phyloP scores from a whole-genome alignment of 345 rosid genomes.

The Citrus glauca region DNA sequence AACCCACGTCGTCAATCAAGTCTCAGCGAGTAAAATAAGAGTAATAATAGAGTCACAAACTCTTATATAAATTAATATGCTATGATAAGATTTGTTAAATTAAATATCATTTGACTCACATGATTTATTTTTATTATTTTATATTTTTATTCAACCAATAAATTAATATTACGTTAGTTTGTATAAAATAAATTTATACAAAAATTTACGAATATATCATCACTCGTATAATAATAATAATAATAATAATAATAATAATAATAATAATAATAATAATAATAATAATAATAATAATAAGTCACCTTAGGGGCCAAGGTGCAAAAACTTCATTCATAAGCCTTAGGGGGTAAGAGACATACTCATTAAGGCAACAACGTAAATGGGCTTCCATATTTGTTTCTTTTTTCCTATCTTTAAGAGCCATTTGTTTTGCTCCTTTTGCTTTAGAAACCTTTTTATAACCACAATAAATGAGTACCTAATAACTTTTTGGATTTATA shows the following conservation, averaged over 20 bases:
- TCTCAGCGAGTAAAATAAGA: background rate
- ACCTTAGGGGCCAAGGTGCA: background rate
- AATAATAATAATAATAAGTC: background rate
- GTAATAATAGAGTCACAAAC: background rate
- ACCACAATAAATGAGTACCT: slow-evolving; percentile 20
- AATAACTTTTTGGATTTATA: slow-evolving; percentile 24
- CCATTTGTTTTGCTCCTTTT: slow-evolving; percentile 15
- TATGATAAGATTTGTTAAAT: too few relatives aligned
- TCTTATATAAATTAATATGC: too few relatives aligned
- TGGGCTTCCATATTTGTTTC: slow-evolving; percentile 1
- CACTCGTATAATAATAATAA: too few relatives aligned
- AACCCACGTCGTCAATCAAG: background rate
- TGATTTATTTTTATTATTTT: too few relatives aligned
- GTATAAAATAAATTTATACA: too few relatives aligned
- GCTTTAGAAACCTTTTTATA: slow-evolving; percentile 32
- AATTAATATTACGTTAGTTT: too few relatives aligned
- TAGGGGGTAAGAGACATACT: slow-evolving; percentile 29
- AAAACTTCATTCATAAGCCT: slow-evolving; percentile 26
- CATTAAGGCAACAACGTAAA: slow-evolving; percentile 28
- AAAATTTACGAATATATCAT: too few relatives aligned
- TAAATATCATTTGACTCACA: too few relatives aligned
- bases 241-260: too few relatives aligned
- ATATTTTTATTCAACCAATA: too few relatives aligned
- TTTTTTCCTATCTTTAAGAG: slow-evolving; percentile 13
- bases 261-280: background rate